Evolutionary conservation across 192 early-diverging fungal species (phyloP).

Genomic region (Borealophlyctis nickersoniae): DNA sequence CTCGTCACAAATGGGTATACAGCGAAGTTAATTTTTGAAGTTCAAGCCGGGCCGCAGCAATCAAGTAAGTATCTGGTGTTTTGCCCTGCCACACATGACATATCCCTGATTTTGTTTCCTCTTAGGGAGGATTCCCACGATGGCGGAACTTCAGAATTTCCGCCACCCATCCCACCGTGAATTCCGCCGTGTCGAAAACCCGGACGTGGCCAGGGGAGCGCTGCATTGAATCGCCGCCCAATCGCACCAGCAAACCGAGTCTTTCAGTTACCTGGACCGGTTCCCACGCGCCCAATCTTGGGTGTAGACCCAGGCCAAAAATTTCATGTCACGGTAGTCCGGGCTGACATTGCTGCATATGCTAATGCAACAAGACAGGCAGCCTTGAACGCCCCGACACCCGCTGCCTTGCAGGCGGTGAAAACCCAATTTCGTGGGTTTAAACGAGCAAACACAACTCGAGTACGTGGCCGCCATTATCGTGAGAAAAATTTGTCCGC

Average conservation of each 20-base stretch:
- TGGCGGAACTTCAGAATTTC: background rate
- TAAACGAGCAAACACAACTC: too few species aligned
- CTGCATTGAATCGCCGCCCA: slow-evolving; percentile 1
- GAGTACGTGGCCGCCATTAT: slow-evolving; percentile 2
- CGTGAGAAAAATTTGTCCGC: slow-evolving; percentile 4
- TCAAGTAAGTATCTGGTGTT: too few species aligned
- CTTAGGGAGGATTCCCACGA: slow-evolving; percentile 2
- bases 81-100: too few species aligned
- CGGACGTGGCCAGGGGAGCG: too few species aligned
- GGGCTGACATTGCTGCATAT: background rate
- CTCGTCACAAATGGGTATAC: slow-evolving; percentile 3
- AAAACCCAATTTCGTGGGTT: too few species aligned
- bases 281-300: background rate
- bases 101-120: background rate
- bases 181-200: background rate
- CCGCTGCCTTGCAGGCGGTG: too few species aligned
- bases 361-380: too few species aligned
- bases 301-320: slow-evolving; percentile 3
- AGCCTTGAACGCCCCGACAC: background rate
- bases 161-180: background rate
- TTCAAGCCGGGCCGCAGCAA: background rate
- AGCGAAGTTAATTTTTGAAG: background rate
- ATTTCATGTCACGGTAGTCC: background rate
- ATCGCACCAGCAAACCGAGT: background rate
- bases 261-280: background rate